A percentile compares a stretch with the other conserved stretches of the same genome.
These are phyloP conservation scores for Chlorophyllum brunneum DNA, from an alignment of 768 basidiomycete genomes.

Conservation along the genomic window DNA sequence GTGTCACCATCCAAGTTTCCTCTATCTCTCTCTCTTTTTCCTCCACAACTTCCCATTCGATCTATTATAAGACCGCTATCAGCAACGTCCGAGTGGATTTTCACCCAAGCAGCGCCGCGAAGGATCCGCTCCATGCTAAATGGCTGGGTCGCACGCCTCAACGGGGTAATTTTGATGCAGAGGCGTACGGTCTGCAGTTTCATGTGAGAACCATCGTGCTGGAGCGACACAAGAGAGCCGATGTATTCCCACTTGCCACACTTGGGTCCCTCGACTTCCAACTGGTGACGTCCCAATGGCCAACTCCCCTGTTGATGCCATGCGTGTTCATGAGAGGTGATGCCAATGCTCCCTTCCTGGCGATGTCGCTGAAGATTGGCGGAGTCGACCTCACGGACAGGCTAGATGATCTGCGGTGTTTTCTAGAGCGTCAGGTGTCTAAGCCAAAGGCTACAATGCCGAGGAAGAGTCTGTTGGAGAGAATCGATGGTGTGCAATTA, in stretches of 20 bases:
- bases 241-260: conserved; percentile 38
- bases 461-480: not conserved
- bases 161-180: conserved; percentile 36
- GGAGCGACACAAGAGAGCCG: conserved; percentile 35
- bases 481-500: conserved; percentile 6
- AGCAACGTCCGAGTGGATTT: conserved; percentile 36
- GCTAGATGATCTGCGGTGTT: conserved; percentile 44
- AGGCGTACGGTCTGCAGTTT: conserved; percentile 45
- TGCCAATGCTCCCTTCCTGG: conserved; percentile 54
- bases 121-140: conserved; percentile 41
- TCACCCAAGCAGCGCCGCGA: conserved; percentile 43
- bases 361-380: conserved; percentile 39
- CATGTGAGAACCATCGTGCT: conserved; percentile 39
- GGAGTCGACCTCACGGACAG: conserved; percentile 49
- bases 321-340: conserved; percentile 51
- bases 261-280: conserved; percentile 37
- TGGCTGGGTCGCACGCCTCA: conserved; percentile 45
- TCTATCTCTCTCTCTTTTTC: conserved; percentile 41
- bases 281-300: conserved; percentile 56
- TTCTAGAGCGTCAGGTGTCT: conserved; percentile 25
- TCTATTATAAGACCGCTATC: conserved; percentile 41
- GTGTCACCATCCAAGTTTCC: conserved; percentile 38
- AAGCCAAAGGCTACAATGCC: conserved; percentile 10
- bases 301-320: conserved; percentile 47
- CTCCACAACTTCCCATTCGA: conserved; percentile 26